These are phyloP conservation scores for Lentinula lateritia DNA, from an alignment of 768 basidiomycete species.

Conservation along the genomic window DNA sequence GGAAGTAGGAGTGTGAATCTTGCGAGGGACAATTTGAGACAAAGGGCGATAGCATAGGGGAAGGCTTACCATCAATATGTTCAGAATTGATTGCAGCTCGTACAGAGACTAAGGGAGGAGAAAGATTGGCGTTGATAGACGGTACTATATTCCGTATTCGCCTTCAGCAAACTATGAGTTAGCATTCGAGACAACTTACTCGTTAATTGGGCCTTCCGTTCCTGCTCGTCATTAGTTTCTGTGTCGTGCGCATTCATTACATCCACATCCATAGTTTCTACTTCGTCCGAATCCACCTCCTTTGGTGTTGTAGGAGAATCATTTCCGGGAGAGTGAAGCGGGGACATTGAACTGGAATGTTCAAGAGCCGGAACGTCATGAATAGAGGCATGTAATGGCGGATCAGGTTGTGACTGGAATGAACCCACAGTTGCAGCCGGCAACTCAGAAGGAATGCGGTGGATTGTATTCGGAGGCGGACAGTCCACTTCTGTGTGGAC, in stretches of 20 bases:
- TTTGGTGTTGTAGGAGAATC: not conserved
- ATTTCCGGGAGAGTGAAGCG: not conserved
- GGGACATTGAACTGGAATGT: conserved; percentile 1
- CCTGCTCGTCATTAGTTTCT: not conserved
- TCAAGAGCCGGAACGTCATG: not conserved
- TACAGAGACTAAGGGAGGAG: not conserved
- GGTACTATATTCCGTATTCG: not conserved
- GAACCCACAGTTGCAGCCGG: not conserved
- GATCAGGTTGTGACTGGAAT: not conserved
- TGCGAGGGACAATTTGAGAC: not conserved
- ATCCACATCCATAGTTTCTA: not conserved
- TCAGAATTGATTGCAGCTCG: not conserved
- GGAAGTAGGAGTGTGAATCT: not conserved
- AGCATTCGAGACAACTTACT: not conserved
- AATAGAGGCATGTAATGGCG: not conserved
- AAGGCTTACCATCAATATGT: not conserved
- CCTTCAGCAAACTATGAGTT: not conserved
- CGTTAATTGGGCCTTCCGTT: no score
- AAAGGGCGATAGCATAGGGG: not conserved
- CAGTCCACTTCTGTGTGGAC: not conserved
- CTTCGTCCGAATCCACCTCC: no score
- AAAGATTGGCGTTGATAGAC: not conserved
- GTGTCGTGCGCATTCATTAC: not conserved
- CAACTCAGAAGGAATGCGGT: not conserved
- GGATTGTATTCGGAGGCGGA: not conserved